phyloP scores from a whole-genome alignment of 371 early-diverging fungal genomes.

The Mortierella sp. region DNA sequence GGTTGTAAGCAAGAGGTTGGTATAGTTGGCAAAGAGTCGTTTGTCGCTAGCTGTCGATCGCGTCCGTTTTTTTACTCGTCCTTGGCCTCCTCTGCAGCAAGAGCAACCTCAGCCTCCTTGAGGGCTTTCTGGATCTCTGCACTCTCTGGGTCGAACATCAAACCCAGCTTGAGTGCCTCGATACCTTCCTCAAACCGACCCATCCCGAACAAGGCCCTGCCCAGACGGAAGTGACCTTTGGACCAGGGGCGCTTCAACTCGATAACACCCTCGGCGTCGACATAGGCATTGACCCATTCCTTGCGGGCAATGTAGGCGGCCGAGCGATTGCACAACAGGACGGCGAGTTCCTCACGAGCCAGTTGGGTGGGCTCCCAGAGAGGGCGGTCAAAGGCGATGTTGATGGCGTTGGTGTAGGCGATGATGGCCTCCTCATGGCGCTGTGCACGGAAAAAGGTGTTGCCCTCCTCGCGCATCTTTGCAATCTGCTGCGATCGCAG shows the following conservation, averaged over 20 bases:
- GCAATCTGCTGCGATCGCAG: slow-evolving; percentile 74
- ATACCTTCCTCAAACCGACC: slow-evolving; percentile 75
- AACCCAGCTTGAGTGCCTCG: slow-evolving; percentile 76
- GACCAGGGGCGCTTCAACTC: slow-evolving; percentile 81
- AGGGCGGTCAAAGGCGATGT: slow-evolving; percentile 77
- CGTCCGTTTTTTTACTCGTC: slow-evolving; percentile 5
- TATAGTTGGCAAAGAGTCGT: slow-evolving; percentile 5
- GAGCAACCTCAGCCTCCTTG: slow-evolving; percentile 53
- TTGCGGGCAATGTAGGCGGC: slow-evolving; percentile 77
- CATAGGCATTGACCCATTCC: slow-evolving; percentile 79
- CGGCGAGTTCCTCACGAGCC: slow-evolving; percentile 78
- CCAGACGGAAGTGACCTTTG: slow-evolving; percentile 87
- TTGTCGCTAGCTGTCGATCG: not conserved
- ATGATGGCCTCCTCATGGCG: slow-evolving; percentile 79
- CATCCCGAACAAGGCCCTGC: slow-evolving; percentile 78
- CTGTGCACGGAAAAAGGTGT: slow-evolving; percentile 75
- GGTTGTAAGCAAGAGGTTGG: not conserved
- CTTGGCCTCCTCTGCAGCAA: slow-evolving; percentile 20
- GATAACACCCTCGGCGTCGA: slow-evolving; percentile 84
- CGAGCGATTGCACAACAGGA: slow-evolving; percentile 79
- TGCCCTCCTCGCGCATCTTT: slow-evolving; percentile 81
- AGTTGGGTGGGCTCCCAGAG: slow-evolving; percentile 82
- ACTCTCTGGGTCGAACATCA: slow-evolving; percentile 77
- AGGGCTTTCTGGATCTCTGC: slow-evolving; percentile 70
- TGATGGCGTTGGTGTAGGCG: slow-evolving; percentile 81